Evolutionary conservation across 805 yeast species (phyloP).

Genomic region (Kuraishia cidri): DNA sequence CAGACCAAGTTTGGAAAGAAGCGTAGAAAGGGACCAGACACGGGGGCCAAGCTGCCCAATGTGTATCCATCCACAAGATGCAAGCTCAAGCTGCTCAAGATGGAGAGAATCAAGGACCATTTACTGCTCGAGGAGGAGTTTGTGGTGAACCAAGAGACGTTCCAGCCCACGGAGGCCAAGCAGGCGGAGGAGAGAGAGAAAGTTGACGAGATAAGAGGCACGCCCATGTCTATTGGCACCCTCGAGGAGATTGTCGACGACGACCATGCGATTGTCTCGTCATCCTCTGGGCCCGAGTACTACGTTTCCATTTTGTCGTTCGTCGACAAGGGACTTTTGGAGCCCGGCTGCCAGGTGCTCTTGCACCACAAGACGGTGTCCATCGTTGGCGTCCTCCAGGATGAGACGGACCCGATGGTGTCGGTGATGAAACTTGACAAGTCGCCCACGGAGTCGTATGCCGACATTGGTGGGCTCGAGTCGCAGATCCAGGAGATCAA

Average conservation of each 20-base stretch:
- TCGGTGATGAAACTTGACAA: slow-evolving; percentile 96
- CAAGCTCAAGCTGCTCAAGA: slow-evolving; percentile 78
- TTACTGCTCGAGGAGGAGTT: slow-evolving; percentile 90
- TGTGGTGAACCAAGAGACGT: slow-evolving; percentile 87
- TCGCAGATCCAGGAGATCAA: slow-evolving; percentile 95
- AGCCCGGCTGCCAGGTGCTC: slow-evolving; percentile 94
- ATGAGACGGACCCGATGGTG: slow-evolving; percentile 97
- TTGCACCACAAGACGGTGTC: slow-evolving; percentile 94
- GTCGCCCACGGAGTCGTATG: slow-evolving; percentile 93
- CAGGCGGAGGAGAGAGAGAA: slow-evolving; percentile 94
- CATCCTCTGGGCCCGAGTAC: slow-evolving; percentile 94
- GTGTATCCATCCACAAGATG: slow-evolving; percentile 93
- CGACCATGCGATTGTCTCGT: slow-evolving; percentile 96
- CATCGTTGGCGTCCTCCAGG: slow-evolving; percentile 96
- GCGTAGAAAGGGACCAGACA: slow-evolving; percentile 88
- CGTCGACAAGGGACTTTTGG: slow-evolving; percentile 92
- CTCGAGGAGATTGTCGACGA: slow-evolving; percentile 96
- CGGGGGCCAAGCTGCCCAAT: slow-evolving; percentile 74
- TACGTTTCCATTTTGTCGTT: slow-evolving; percentile 93
- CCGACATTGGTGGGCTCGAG: slow-evolving; percentile 96
- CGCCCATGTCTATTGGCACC: slow-evolving; percentile 94
- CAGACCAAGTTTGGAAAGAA: slow-evolving; percentile 89
- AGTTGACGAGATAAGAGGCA: slow-evolving; percentile 91
- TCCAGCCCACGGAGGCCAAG: slow-evolving; percentile 94
- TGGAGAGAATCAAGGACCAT: slow-evolving; percentile 96